Conservation (phyloP, 495 filamentous ascomycete species). For the Parmelia sp. region DNA sequence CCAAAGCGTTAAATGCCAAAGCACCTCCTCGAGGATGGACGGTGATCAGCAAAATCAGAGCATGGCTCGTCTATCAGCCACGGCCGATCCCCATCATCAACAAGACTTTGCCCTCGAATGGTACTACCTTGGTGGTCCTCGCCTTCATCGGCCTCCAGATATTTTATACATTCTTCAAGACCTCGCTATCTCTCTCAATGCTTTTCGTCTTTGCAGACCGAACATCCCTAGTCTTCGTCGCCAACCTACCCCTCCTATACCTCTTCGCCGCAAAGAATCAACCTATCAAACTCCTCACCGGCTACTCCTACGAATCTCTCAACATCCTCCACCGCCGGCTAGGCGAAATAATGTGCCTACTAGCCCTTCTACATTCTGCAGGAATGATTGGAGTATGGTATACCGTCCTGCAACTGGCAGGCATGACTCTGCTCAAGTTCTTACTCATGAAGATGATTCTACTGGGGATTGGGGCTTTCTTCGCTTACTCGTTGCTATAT, state of each 20-base stretch:
- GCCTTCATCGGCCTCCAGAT: constrained; percentile 47
- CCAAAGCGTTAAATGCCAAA: neutral
- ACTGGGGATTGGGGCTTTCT: constrained; percentile 43
- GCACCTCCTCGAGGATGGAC: neutral
- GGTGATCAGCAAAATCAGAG: constrained; percentile 13
- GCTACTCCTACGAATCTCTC: constrained; percentile 56
- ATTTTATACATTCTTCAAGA: constrained; percentile 48
- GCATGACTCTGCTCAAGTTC: constrained; percentile 31
- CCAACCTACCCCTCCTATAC: constrained; percentile 56
- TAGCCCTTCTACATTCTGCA: constrained; percentile 27
- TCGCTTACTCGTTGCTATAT: constrained; percentile 46
- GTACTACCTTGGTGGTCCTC: constrained; percentile 43
- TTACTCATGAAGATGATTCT: constrained; percentile 34
- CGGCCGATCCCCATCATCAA: constrained; percentile 47
- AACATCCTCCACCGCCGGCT: constrained; percentile 56
- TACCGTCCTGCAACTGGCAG: constrained; percentile 35
- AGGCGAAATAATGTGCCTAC: constrained; percentile 31
- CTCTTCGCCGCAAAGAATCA: constrained; percentile 59
- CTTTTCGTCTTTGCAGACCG: constrained; percentile 43
- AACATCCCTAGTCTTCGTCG: constrained; percentile 46
- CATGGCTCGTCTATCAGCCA: constrained; percentile 48
- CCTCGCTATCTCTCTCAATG: constrained; percentile 35
- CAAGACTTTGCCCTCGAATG: constrained; percentile 48
- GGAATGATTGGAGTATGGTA: constrained; percentile 45
- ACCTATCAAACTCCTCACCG: constrained; percentile 51